A percentile compares a stretch with the other conserved stretches of the same genome.
Conservation (phyloP, 2,329 filamentous ascomycete species). For the Lachnellula subtilissima region DNA sequence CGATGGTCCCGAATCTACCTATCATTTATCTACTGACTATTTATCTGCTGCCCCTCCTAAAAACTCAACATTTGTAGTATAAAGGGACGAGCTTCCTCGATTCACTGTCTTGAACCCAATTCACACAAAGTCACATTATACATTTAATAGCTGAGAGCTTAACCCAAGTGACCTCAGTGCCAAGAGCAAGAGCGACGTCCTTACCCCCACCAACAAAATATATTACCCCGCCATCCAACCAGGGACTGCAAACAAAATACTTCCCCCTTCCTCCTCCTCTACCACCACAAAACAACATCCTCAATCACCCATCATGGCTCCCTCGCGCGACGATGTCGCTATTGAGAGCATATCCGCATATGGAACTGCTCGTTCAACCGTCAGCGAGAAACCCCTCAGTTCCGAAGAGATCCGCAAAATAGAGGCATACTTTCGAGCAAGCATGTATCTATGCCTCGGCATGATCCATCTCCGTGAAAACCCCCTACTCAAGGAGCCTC, state of each 20-base stretch:
- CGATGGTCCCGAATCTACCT: no score
- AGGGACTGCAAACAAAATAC: neutral
- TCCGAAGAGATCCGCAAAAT: slow-evolving; percentile 63
- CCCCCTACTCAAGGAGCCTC: slow-evolving; percentile 64
- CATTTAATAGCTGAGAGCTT: no score
- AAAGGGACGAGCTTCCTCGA: neutral
- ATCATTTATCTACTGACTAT: neutral
- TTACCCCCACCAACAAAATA: neutral
- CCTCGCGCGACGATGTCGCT: slow-evolving; percentile 31
- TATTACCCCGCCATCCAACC: neutral
- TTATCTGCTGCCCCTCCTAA: neutral
- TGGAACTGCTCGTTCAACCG: slow-evolving; percentile 60
- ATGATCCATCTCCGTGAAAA: slow-evolving; percentile 79
- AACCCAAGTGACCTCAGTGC: no score
- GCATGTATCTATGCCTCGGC: slow-evolving; percentile 68
- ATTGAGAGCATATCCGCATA: slow-evolving; percentile 58
- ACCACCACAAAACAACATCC: neutral
- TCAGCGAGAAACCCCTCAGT: slow-evolving; percentile 57
- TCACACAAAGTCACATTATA: no score
- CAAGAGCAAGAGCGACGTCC: no score
- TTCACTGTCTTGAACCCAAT: neutral
- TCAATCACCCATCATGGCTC: slow-evolving; percentile 16
- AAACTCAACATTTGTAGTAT: neutral
- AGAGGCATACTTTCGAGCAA: slow-evolving; percentile 70
- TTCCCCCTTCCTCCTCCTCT: neutral